Evolutionary conservation across 345 rosid genomes (phyloP).

Genomic region (Noccaea caerulescens): DNA sequence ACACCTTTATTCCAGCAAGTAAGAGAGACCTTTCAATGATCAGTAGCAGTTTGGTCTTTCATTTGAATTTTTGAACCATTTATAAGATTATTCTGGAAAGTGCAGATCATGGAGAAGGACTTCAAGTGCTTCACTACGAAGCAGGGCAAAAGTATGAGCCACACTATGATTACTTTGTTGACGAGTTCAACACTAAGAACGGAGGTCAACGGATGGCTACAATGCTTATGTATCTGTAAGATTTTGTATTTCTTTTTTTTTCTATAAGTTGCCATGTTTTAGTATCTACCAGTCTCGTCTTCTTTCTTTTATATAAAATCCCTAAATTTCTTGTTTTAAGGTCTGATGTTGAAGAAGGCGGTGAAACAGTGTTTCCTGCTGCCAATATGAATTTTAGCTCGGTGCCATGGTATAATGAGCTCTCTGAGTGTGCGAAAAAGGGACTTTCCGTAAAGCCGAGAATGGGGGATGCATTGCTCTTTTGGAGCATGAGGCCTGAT

Average conservation of each 20-base stretch:
- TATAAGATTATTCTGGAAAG: conserved; percentile 19
- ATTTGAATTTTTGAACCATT: neutral
- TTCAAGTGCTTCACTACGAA: conserved; percentile 89
- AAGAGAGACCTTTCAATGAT: conserved; percentile 24
- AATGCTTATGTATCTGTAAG: conserved; percentile 89
- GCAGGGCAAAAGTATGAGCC: conserved; percentile 88
- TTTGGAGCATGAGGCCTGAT: conserved; percentile 97
- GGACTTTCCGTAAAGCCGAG: conserved; percentile 82
- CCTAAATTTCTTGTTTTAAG: conserved; percentile 40
- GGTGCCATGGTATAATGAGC: conserved; percentile 77
- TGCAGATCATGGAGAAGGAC: conserved; percentile 92
- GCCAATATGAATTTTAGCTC: conserved; percentile 68
- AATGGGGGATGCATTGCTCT: conserved; percentile 85
- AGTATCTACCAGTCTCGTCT: neutral
- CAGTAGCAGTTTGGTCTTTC: neutral
- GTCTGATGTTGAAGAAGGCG: conserved; percentile 97
- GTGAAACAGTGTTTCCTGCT: conserved; percentile 88
- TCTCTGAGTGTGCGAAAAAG: conserved; percentile 79
- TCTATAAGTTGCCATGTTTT: neutral
- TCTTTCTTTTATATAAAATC: conserved; percentile 19
- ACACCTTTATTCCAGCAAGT: conserved; percentile 82
- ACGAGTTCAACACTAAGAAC: conserved; percentile 78
- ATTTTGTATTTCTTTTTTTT: neutral
- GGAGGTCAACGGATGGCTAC: conserved; percentile 96
- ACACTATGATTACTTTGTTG: conserved; percentile 91